These are phyloP conservation scores for Hysterium pulicare DNA, from an alignment of 2,329 filamentous ascomycete genomes.

Conservation along the genomic window DNA sequence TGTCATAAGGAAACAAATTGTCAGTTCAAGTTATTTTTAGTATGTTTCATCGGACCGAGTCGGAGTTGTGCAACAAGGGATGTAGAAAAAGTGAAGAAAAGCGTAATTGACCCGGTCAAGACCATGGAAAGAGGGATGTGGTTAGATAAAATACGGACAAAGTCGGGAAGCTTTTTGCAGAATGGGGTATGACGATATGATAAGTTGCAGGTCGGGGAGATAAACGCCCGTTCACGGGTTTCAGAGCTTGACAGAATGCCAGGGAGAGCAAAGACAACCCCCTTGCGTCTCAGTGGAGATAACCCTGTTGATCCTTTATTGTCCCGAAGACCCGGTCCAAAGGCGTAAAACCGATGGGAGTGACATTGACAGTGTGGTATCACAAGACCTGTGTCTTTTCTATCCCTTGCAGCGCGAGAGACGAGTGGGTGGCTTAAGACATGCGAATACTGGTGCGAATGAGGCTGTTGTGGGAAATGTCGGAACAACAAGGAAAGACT, in stretches of 20 bases:
- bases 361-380: conserved; percentile 27
- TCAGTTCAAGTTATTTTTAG: conserved; percentile 18
- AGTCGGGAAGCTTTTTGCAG: no score
- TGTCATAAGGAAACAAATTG: conserved; percentile 13
- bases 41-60: conserved; percentile 17
- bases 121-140: no score
- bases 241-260: conserved; percentile 25
- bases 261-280: conserved; percentile 16
- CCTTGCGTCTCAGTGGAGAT: conserved; percentile 20
- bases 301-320: conserved; percentile 6
- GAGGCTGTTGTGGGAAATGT: conserved; percentile 6
- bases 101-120: no score
- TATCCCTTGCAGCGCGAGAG: conserved; percentile 17
- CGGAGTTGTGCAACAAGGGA: conserved; percentile 19
- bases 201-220: conserved; percentile 20
- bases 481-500: conserved; percentile 12
- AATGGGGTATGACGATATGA: conserved; percentile 5
- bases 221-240: conserved; percentile 13
- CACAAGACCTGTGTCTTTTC: conserved; percentile 18
- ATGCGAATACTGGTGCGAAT: conserved; percentile 6
- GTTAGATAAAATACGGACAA: no score
- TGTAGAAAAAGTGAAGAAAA: conserved; percentile 10
- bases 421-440: conserved; percentile 8
- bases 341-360: background rate
- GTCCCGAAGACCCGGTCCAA: conserved; percentile 25